Evolutionary conservation across 2,329 filamentous ascomycete genomes (phyloP), one percentile per base, ranked within the genome.

Genomic region (Nemania serpens): DNA sequence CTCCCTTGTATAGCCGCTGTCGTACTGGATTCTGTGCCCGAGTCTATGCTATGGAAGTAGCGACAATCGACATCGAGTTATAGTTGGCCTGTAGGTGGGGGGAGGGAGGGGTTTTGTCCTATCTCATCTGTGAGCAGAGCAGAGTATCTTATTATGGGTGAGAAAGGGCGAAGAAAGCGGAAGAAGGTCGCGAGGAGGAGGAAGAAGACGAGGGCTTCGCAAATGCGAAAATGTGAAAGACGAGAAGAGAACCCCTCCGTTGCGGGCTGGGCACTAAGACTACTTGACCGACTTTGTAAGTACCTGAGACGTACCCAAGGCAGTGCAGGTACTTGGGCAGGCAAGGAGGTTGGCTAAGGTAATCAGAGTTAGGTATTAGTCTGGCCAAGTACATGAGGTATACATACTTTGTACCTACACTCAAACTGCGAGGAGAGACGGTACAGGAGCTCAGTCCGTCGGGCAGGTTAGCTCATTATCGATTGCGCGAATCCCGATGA

Each of bases 401-500:
- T 7, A 29, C 4, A 7, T 29, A 29, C 25, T n/a, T n/a, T n/a
- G n/a, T n/a, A n/a, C n/a, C n/a, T n/a, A n/a, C n/a, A n/a, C n/a
- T n/a, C n/a, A n/a, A n/a, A 36, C 34, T 1, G 12, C 15, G 42
- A 52, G 41, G 29, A 41, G 48, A 39, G 9, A 33, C 7, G n/a
- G 39, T 15, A 12, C 25, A 34, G 43, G 29, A 55, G 43, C 46
- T 46, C 43, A 51, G 39, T 56, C 10, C 45, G 25, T 29, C 17
- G 20, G 47, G 17, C 54, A 55, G 64, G 63, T 53, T 58, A 45
- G 61, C 52, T 55, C 50, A 53, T 57, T 64, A 65, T 66, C 63
- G 62, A 66, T 65, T 63, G 54, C 52, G 48, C 51, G 39, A 48
- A 51, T 56, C 13, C 58, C 53, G 62, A 66, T 66, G 65, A 66